These are phyloP conservation scores for Aegilops tauschii DNA, from an alignment of 176 grass and related monocot species.

Conservation along the genomic window DNA sequence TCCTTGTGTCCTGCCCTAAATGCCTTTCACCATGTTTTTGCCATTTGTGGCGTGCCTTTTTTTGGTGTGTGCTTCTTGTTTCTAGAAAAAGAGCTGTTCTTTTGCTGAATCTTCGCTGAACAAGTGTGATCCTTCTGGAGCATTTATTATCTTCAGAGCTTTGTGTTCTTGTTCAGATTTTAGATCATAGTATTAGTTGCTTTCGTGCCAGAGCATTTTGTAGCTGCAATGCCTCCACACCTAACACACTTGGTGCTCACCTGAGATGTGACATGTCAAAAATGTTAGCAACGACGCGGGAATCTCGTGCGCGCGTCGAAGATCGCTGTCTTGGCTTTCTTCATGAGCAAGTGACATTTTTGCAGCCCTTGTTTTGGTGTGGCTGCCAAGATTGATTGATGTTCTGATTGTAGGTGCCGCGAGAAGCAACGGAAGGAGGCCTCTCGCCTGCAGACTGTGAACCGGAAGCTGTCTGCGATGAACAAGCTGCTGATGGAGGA, in stretches of 20 bases:
- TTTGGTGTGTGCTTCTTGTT: background rate
- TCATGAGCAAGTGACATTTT: conserved; percentile 18
- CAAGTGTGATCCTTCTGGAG: background rate
- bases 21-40: background rate
- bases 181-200: conserved; percentile 22
- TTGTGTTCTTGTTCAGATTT: conserved; percentile 29
- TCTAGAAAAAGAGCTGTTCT: background rate
- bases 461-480: conserved; percentile 94
- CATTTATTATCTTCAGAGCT: background rate
- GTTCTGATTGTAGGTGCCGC: conserved; percentile 53
- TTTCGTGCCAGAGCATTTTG: conserved; percentile 9
- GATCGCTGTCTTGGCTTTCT: conserved; percentile 11
- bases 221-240: conserved; percentile 15
- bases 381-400: background rate
- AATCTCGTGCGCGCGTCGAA: background rate
- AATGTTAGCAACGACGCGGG: background rate
- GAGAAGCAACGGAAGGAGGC: conserved; percentile 98
- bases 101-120: background rate
- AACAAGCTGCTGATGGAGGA: conserved; percentile 99
- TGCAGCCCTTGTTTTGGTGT: background rate
- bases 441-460: conserved; percentile 87
- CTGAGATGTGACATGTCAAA: conserved; percentile 24
- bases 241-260: conserved; percentile 12
- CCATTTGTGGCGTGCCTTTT: background rate
- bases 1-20: background rate